Conservation (phyloP, 148 eudicot genomes). For the Cornus controversa region DNA sequence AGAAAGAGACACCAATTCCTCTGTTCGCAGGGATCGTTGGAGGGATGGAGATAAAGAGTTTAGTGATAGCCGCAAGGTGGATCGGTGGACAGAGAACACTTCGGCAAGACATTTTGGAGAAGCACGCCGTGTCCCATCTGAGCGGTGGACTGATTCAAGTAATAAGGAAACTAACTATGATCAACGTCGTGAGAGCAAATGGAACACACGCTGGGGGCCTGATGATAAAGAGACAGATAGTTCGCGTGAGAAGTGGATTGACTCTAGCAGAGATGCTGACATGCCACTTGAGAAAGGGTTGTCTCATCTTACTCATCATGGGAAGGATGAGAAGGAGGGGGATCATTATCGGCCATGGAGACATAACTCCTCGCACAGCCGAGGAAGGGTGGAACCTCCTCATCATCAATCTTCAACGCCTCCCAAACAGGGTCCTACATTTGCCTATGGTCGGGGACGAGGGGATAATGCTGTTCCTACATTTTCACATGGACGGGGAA, state of each 20-base stretch:
- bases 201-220: constrained; percentile 95
- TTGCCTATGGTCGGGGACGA: constrained; percentile 82
- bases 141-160: constrained; percentile 62
- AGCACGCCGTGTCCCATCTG: constrained; percentile 62
- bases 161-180: constrained; percentile 58
- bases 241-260: constrained; percentile 53
- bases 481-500: constrained; percentile 67
- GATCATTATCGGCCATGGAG: constrained; percentile 89
- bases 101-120: constrained; percentile 59
- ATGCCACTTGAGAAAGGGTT: constrained; percentile 54
- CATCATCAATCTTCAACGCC: constrained; percentile 46
- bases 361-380: constrained; percentile 52
- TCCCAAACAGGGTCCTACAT: constrained; percentile 50
- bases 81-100: constrained; percentile 55
- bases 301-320: constrained; percentile 40
- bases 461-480: constrained; percentile 51
- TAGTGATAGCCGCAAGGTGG: constrained; percentile 53
- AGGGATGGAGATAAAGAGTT: constrained; percentile 77
- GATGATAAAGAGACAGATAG: constrained; percentile 62
- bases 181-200: constrained; percentile 81
- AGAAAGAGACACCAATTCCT: constrained; percentile 83
- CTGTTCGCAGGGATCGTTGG: constrained; percentile 78
- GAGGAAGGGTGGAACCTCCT: constrained; percentile 64
- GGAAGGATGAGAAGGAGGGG: constrained; percentile 76
- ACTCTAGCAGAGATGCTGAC: constrained; percentile 53